Evolutionary conservation across 164 flowering plant species (phyloP).

Genomic region (Macadamia tetraphylla): DNA sequence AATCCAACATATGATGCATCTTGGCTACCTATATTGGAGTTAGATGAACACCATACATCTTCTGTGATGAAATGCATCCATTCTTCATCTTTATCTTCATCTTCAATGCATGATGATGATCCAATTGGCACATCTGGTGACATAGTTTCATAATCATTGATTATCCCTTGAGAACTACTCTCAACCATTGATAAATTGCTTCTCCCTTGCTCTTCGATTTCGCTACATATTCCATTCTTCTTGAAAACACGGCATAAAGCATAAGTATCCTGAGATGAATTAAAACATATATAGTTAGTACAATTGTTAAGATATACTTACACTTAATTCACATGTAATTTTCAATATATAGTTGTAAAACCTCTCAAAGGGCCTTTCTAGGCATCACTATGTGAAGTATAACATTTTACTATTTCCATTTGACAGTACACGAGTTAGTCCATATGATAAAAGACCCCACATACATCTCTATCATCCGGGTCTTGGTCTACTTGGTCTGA

Average conservation of each 20-base stretch:
- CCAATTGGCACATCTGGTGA: constrained; percentile 58
- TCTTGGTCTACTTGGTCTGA: no score
- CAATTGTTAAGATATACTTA: no score
- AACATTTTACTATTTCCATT: no score
- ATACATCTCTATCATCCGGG: no score
- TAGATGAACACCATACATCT: constrained; percentile 71
- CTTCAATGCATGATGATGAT: not conserved
- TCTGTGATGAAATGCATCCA: constrained; percentile 97
- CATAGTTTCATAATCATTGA: constrained; percentile 51
- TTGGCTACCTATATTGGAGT: constrained; percentile 21
- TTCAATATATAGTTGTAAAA: no score
- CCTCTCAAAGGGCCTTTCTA: no score
- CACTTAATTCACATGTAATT: no score
- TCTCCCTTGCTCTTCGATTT: constrained; percentile 54
- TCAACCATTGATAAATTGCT: constrained; percentile 37
- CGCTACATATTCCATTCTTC: constrained; percentile 70
- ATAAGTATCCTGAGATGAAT: constrained; percentile 55
- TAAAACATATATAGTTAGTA: not conserved
- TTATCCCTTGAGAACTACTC: constrained; percentile 21
- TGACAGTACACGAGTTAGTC: no score
- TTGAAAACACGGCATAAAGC: constrained; percentile 89
- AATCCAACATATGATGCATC: constrained; percentile 28
- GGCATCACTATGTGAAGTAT: no score
- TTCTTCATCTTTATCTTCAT: constrained; percentile 57
- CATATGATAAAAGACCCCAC: no score